Base-by-base conservation (phyloP, 2,329 filamentous ascomycete genomes). In the Leptographium radiaticola region DNA sequence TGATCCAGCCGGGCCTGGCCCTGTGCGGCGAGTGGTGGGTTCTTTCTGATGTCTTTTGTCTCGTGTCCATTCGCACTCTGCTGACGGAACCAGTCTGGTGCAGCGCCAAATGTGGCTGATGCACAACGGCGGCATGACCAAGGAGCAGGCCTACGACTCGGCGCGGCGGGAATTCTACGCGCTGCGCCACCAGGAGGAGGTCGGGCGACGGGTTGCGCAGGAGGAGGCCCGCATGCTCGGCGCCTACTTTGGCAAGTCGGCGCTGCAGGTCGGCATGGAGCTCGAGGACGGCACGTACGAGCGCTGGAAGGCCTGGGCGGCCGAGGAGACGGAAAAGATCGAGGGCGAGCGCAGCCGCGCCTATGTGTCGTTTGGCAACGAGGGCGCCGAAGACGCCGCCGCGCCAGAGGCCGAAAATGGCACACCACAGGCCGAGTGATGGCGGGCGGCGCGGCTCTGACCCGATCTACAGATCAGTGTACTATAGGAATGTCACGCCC, bases 121-220 rank as follows among this genome's bases (percentile, higher is more conserved):
- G 73, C 70, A 86, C 53, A 80, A 80, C 59, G 43, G n/a, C 31
- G 71, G 73, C 52, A 76, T 87, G 65, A 76, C 74, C 50, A 79
- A 79, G 65, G 73, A 76, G 43, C 68, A 79, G 60, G 89, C 93
- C 36, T 98, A 98, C 72, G 91, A 97, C 69, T 72, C 75, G 53
- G 89, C 87, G 9, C 86, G 93, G 56, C 84, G 84, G 60, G 91
- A 98, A 67, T 95, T 97, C 70, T 98, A 98, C 72, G 74, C 77
- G 47, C 70, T 91, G 58, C 85, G 93, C 56, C 85, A 95, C 62
- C 75, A 81, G 56, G 83, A 94, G 62, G 89, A 96, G 59, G 79
- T 95, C 49, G 83, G 91, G 70, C 77, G 80, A 61, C 83, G 90
- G 61, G 78, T 98, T 56, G 87, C 91, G 9, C 76, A 81, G 50